Evolutionary conservation across 176 grass and related monocot species (phyloP), one percentile per base, ranked within the genome.

Genomic region (Eleusine indica): DNA sequence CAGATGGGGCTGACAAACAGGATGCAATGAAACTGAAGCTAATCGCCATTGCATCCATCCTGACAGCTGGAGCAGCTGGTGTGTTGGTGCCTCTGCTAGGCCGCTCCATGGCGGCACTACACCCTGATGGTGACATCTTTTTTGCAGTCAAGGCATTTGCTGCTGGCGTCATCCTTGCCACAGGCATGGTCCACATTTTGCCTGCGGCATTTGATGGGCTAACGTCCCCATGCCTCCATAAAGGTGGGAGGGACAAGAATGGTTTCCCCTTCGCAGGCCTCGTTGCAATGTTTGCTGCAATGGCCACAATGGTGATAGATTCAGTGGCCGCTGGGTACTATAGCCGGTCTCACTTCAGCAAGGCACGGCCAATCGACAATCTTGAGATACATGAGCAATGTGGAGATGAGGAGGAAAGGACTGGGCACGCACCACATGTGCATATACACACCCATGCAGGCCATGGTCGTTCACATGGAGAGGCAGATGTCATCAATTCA

Each of bases 241-340:
- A 89, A 69, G 60, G 84, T 39, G 56, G 82, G 18, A 68, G 49
- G 0, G 79, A 76, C 14, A 84, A 66, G 77, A 86, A 76, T 7
- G 11, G 44, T 43, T 95, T 98, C 85, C 96, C 96, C 46, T 85
- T 98, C 28, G 85, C 91, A 0, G 96, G 96, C 0, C 89, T 98
- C 40, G 89, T 95, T 52, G 89, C 93, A 9, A 98, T 98, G 96
- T 67, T 57, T 64, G 90, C 96, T 35, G 96, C 96, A 25, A 86
- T 93, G 47, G 80, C 51, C 22, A 98, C 96, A 15, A 95, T 95
- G 93, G 88, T 95, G 85, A 84, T 98, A 66, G 96, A 98, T 70
- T 95, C 96, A n/a, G 71, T 93, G 43, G 96, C 96, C 44, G 92
- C 96, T 71, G 92, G 93, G 32, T 98, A 95, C 79, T 98, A 98